Evolutionary conservation across 805 yeast genomes (phyloP), one percentile per base, ranked within the genome.

Genomic region (Debaryomyces castellii): DNA sequence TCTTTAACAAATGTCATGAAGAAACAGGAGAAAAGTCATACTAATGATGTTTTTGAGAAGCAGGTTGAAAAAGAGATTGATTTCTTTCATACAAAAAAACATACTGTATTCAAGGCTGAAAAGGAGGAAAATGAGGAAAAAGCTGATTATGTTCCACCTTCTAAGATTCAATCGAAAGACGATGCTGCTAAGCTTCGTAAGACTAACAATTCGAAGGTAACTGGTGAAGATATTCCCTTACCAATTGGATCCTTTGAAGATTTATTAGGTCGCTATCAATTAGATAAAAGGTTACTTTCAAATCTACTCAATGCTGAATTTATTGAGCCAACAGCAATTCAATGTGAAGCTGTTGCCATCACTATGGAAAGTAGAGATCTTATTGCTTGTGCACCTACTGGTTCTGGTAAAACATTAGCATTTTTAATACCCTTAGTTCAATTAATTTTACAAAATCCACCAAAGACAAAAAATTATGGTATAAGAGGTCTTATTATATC

Each of bases 311-410:
- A 80, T 9, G 78, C 84, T 39, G 86, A 82, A 43, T 91, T 91
- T 59, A 78, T 82, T 1, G 87, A 83, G 50, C 98, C 99, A 5
- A 92, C 99, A 0, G 84, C 97, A 3, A 88, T 94, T 55, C 99
- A 94, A 67, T 80, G 89, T 50, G 97, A 94, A 64, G 82, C 90
- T 1, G 83, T 94, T 35, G 97, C 99, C 2, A 71, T 82, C 8
- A 67, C 88, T 11, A 67, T 89, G 43, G 74, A 80, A 43, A 77
- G 73, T 23, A 78, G 96, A 48, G 97, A 92, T 60, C 62, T 94
- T 27, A 73, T 94, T 36, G 96, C 96, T 1, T 89, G 97, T 74
- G 97, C 98, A 0, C 98, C 98, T 39, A 94, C 99, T 1, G 99
- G 99, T 55, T 89, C 97, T 4, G 99, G 99, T 74, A 94, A 94